Evolutionary conservation across 2,329 filamentous ascomycete species (phyloP).

Genomic region (Colletotrichum echinochloae): DNA sequence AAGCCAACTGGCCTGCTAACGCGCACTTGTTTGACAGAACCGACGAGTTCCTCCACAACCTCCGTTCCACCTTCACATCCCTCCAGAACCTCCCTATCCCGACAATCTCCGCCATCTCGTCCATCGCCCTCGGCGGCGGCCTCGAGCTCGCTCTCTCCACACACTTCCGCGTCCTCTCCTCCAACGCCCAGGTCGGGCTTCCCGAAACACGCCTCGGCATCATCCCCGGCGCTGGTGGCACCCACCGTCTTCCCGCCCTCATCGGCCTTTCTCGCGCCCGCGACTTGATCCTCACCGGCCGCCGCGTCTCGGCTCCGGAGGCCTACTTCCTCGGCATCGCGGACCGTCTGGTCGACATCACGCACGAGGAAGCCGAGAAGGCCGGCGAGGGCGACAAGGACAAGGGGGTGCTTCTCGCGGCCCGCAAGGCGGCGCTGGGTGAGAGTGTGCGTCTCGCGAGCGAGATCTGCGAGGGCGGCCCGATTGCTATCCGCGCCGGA

Average conservation of each 20-base stretch:
- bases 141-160: conserved; percentile 93
- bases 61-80: conserved; percentile 80
- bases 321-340: conserved; percentile 93
- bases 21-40: conserved; percentile 66
- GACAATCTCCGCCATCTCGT: conserved; percentile 89
- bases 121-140: conserved; percentile 89
- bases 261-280: conserved; percentile 86
- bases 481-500: conserved; percentile 83
- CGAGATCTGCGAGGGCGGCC: conserved; percentile 91
- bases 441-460: conserved; percentile 83
- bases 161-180: conserved; percentile 87
- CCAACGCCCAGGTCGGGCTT: conserved; percentile 81
- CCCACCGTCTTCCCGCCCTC: conserved; percentile 84
- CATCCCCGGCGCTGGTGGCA: conserved; percentile 94
- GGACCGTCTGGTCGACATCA: conserved; percentile 87
- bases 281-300: conserved; percentile 89
- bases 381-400: conserved; percentile 51
- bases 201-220: conserved; percentile 95
- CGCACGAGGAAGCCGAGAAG: conserved; percentile 54
- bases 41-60: conserved; percentile 78
- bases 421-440: conserved; percentile 75
- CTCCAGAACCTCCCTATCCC: conserved; percentile 85
- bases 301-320: conserved; percentile 85
- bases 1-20: neutral
- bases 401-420: conserved; percentile 63